Evolutionary conservation across 2,329 filamentous ascomycete species (phyloP), one percentile per base, ranked within the genome.

Genomic region (Pyrenochaeta sp.): DNA sequence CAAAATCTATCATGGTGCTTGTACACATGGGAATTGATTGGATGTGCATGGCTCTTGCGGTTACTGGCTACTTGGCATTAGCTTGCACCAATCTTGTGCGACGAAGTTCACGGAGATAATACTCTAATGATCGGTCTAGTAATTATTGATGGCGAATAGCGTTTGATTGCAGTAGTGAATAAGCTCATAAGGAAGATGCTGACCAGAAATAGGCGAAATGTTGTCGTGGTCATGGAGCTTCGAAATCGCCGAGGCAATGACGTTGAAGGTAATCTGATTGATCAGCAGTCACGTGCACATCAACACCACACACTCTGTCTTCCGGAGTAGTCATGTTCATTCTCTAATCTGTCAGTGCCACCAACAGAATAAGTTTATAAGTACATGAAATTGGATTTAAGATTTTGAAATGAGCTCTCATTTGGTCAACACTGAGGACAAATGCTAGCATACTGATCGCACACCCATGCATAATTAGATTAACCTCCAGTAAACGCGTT

Each of bases 21-120:
- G 81, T 85, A 92, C 91, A 94, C 90, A 95, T 94, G 51, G 90
- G 90, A 78, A 95, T 94, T 64, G 90, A 90, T 78, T 91, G 85
- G 79, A 94, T 89, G 85, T 94, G 90, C 91, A 95, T 95, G 63
- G 79, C 79, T 78, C 83, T 83, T 59, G 66, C 49, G 27, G 58
- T 51, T 37, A 61, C 44, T 56, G 66, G 64, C 73, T 76, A 47
- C 51, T 56, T 43, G 36, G 53, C 47, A 45, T 75, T 61, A 74
- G 66, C 27, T 18, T 18, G 23, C 7, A 7, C 20, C 27, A 10
- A 12, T 17, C 21, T 31, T 0, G n/a, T 17, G 29, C 17, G n/a
- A 20, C 15, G 2, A 39, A 21, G 54, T 46, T 15, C 39, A 9
- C 2, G n/a, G 33, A 11, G 7, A 15, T 17, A 56, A 23, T 60